phyloP scores from a whole-genome alignment of 176 grass and related monocot species.

The Triticum dicoccoides region DNA sequence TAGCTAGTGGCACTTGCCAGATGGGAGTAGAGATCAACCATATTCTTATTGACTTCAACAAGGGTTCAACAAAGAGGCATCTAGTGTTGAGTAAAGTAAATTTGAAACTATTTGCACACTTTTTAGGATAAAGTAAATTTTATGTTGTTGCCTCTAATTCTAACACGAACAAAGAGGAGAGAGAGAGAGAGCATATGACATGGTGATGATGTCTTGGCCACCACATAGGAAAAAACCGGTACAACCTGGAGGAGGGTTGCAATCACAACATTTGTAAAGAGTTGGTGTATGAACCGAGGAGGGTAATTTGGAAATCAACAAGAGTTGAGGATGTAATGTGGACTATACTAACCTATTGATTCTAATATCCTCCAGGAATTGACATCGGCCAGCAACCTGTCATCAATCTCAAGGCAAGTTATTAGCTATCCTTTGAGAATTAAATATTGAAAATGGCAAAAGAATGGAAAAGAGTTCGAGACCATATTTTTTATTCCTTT shows the following conservation, averaged over 20 bases:
- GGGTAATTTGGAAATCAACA: background rate
- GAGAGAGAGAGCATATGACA: no score
- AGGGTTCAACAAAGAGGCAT: no score
- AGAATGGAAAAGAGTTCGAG: no score
- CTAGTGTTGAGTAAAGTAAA: no score
- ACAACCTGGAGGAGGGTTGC: background rate
- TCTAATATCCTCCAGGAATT: conserved; percentile 9
- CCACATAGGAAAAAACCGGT: background rate
- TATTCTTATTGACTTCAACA: no score
- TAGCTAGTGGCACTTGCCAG: no score
- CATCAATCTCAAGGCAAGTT: conserved; percentile 46
- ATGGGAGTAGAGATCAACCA: no score
- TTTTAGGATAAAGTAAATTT: no score
- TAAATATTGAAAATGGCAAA: background rate
- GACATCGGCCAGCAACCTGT: conserved; percentile 12
- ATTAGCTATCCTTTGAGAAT: background rate
- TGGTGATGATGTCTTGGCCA: background rate
- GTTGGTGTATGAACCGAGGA: background rate
- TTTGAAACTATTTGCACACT: no score
- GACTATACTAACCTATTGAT: background rate
- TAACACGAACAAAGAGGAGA: no score
- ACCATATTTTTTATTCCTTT: background rate
- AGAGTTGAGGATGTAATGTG: background rate
- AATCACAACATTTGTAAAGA: background rate
- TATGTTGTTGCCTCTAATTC: no score